A percentile compares a stretch with the other conserved stretches of the same genome.
phyloP scores from a whole-genome alignment of 1,284 basidiomycete genomes.

The Ganoderma boninense region DNA sequence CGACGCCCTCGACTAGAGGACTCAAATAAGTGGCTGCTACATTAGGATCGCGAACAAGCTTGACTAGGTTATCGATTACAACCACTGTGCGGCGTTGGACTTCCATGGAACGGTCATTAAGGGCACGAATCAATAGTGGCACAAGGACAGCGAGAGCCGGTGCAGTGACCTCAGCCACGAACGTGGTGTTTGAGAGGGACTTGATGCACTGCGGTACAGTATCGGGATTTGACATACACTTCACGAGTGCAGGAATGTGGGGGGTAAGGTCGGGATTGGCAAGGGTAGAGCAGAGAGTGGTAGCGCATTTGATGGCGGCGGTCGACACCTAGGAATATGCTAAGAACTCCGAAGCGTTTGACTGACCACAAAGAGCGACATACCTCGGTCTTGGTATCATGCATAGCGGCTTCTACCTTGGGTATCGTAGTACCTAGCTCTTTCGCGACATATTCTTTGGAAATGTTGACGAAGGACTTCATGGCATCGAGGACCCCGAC shows the following conservation, averaged over 20 bases:
- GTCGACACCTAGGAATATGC: slow-evolving; percentile 74
- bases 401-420: slow-evolving; percentile 91
- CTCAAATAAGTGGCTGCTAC: slow-evolving; percentile 93
- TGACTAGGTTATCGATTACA: slow-evolving; percentile 97
- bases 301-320: slow-evolving; percentile 93
- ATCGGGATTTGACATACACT: slow-evolving; percentile 93
- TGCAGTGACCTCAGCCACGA: slow-evolving; percentile 96
- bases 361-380: slow-evolving; percentile 29
- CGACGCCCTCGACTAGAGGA: slow-evolving; percentile 90
- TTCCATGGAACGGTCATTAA: slow-evolving; percentile 97
- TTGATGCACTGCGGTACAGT: slow-evolving; percentile 95
- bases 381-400: slow-evolving; percentile 97
- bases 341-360: slow-evolving; percentile 5
- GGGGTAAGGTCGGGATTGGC: slow-evolving; percentile 94
- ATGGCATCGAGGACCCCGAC: slow-evolving; percentile 93
- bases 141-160: slow-evolving; percentile 97
- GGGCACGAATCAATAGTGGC: slow-evolving; percentile 89
- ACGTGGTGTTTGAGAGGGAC: slow-evolving; percentile 92
- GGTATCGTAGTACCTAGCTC: slow-evolving; percentile 89
- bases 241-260: slow-evolving; percentile 92
- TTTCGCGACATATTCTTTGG: slow-evolving; percentile 85
- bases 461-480: slow-evolving; percentile 73
- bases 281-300: slow-evolving; percentile 89
- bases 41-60: slow-evolving; percentile 93
- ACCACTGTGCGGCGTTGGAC: slow-evolving; percentile 90